phyloP scores from a whole-genome alignment of 129 eudicot genomes.

The Centaurea solstitialis region DNA sequence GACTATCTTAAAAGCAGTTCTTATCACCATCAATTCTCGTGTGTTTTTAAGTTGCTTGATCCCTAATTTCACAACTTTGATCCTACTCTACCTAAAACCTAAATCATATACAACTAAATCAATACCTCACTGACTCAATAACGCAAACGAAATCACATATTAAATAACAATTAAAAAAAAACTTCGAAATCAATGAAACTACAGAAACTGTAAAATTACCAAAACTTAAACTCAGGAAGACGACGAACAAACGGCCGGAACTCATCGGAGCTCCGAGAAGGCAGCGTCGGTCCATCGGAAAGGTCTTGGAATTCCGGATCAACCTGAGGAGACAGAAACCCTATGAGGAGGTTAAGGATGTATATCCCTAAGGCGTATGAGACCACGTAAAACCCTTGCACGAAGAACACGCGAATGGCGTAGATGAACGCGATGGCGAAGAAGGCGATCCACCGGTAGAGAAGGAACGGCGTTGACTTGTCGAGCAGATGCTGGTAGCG shows the following conservation, averaged over 20 bases:
- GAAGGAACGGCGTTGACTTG: slow-evolving; percentile 77
- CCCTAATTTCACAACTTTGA: neutral
- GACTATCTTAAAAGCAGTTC: neutral
- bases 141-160: neutral
- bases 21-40: neutral
- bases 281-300: slow-evolving; percentile 64
- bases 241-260: slow-evolving; percentile 93
- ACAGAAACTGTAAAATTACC: slow-evolving; percentile 31
- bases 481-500: slow-evolving; percentile 75
- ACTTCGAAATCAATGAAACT: neutral
- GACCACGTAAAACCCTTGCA: slow-evolving; percentile 87
- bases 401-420: slow-evolving; percentile 50
- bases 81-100: slow-evolving; percentile 6
- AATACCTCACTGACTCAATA: neutral
- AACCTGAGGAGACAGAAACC: slow-evolving; percentile 82
- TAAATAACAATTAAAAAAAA: neutral
- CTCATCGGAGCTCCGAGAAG: slow-evolving; percentile 71
- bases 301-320: slow-evolving; percentile 68
- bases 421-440: slow-evolving; percentile 49
- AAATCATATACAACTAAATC: slow-evolving; percentile 11
- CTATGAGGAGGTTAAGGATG: slow-evolving; percentile 75
- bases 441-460: slow-evolving; percentile 80
- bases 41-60: neutral
- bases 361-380: slow-evolving; percentile 84
- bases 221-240: slow-evolving; percentile 74